Percentiles rank a stretch among this genome's conserved stretches.
Conservation (phyloP, 2,329 filamentous ascomycete genomes). For the Monilinia fructigena region DNA sequence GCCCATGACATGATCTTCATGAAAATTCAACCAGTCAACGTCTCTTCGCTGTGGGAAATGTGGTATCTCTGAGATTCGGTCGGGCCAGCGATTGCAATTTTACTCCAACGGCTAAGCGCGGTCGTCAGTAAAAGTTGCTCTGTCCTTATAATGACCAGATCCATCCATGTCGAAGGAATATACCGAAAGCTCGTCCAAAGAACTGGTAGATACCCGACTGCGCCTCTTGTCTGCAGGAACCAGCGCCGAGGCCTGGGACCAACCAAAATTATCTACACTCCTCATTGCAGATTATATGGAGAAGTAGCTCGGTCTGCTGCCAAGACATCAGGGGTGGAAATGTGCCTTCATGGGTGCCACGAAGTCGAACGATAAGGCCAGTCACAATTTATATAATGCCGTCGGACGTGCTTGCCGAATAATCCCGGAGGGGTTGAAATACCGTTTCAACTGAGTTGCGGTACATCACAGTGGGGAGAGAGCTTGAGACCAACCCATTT, state of each 20-base stretch:
- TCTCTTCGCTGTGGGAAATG: neutral
- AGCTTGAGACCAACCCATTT: conserved; percentile 1
- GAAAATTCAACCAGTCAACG: neutral
- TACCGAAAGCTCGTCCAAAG: conserved; percentile 8
- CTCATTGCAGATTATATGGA: conserved; percentile 20
- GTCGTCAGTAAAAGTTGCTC: neutral
- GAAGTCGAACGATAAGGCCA: conserved; percentile 24
- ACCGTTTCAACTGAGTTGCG: conserved; percentile 15
- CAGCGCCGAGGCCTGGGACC: conserved; percentile 31
- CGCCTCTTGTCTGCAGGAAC: conserved; percentile 38
- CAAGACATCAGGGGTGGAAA: conserved; percentile 8
- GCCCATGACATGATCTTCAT: neutral
- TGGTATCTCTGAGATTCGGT: neutral
- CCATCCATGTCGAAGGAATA: conserved; percentile 17
- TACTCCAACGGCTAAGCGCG: conserved; percentile 19
- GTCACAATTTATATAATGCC: conserved; percentile 7
- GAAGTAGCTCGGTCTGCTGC: conserved; percentile 13
- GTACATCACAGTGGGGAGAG: conserved; percentile 10
- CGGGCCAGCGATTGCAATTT: conserved; percentile 8
- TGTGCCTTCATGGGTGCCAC: conserved; percentile 20
- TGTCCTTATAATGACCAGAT: conserved; percentile 8
- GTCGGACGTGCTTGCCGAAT: conserved; percentile 22
- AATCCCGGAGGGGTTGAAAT: conserved; percentile 18
- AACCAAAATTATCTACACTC: conserved; percentile 16
- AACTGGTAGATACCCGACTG: conserved; percentile 27